phyloP scores from a whole-genome alignment of 2,329 filamentous ascomycete species.

The Sporothrix phasma region DNA sequence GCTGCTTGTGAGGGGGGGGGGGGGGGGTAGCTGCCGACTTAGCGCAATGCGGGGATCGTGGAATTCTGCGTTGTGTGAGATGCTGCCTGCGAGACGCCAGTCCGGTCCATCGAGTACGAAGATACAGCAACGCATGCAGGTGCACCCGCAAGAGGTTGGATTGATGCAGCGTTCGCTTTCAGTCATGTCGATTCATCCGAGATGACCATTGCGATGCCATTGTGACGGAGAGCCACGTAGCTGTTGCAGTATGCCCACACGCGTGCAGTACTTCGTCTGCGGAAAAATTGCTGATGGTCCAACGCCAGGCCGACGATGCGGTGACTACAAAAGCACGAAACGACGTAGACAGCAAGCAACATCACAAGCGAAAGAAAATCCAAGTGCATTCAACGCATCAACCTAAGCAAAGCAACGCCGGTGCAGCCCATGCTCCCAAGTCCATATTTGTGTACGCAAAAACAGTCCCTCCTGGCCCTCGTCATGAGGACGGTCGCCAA shows the following conservation, averaged over 20 bases:
- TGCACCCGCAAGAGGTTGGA: neutral
- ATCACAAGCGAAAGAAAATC: neutral
- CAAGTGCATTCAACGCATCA: conserved; percentile 14
- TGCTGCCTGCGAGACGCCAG: neutral
- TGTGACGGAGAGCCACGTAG: too few species aligned
- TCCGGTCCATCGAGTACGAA: neutral
- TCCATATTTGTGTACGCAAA: conserved; percentile 10
- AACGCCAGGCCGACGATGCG: too few species aligned
- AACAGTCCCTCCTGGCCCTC: neutral
- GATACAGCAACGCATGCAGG: neutral
- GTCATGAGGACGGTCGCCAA: neutral
- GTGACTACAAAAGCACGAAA: too few species aligned
- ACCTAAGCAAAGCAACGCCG: conserved; percentile 17
- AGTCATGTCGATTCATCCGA: neutral
- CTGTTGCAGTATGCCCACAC: too few species aligned
- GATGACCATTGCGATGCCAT: too few species aligned
- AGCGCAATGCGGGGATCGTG: conserved; percentile 11
- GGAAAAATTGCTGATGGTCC: too few species aligned
- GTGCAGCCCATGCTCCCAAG: conserved; percentile 13
- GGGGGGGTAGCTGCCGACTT: conserved; percentile 4
- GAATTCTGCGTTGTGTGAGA: neutral
- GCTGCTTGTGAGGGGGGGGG: conserved; percentile 9
- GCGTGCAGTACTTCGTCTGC: too few species aligned
- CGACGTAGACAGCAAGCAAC: neutral
- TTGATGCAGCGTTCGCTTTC: neutral